Base-by-base conservation (phyloP, 106 monocot species). In the Narthecium ossifragum region DNA sequence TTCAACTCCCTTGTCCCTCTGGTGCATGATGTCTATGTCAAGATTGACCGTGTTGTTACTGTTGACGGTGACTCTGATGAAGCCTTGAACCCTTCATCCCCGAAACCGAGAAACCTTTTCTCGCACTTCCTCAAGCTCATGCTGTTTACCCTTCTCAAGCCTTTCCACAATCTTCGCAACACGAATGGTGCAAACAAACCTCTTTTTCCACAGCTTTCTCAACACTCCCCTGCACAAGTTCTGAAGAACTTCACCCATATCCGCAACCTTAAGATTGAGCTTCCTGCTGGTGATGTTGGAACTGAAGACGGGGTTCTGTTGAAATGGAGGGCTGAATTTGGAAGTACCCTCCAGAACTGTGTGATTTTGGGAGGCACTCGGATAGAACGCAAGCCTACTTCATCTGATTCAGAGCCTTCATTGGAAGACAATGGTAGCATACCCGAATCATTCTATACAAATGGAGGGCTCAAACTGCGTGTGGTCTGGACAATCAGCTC, bases 401-500 rank as follows among this genome's bases (percentile, higher is more conserved):
- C 46, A 8, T 4, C 47, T 1, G 52, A 70, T 47, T 70, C 71
- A 36, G 69, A 68, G 22, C 26, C 47, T 2, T 32, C 51, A 12
- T 29, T 59, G 18, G 88, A 83, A 38, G 81, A 85, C 55, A 81
- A 75, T 64, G 89, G 78, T 13, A 85, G 78, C 78, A 90, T 90
- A 72, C 89, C 89, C 6, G 89, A 90, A 46, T 85, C 89, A 2
- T 90, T 90, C 72, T 85, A 90, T 68, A 90, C 85, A 6, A 85
- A 90, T 34, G 89, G 89, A 6, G 89, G 89, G 29, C 57, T 90
- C 51, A 90, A 90, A 70, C 66, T 90, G 56, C 72, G 89, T 1
- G 89, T 90, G 0, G 89, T 90, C 18, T 90, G 89, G 89, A 90
- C 89, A 8, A 90, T 90, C 31, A 90, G 85, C 72, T 90, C 85